These are phyloP conservation scores for Pseudozyma sp. DNA, from an alignment of 1,284 basidiomycete species.

Conservation along the genomic window DNA sequence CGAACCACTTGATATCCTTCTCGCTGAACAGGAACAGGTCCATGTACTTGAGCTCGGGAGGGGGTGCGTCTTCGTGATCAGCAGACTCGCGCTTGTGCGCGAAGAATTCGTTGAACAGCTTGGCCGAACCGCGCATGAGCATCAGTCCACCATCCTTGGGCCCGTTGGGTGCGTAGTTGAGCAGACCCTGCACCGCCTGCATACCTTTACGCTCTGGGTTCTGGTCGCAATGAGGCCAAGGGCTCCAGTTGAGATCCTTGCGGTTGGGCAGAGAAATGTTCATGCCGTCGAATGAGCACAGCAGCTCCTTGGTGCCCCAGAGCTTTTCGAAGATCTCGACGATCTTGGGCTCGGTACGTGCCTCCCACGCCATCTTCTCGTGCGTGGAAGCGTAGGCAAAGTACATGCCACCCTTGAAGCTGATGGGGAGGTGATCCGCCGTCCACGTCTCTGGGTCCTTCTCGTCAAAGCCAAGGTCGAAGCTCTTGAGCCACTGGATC, in stretches of 20 bases:
- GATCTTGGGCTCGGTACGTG: slow-evolving; percentile 66
- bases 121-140: slow-evolving; percentile 68
- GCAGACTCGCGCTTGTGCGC: slow-evolving; percentile 48
- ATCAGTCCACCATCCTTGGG: slow-evolving; percentile 70
- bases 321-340: slow-evolving; percentile 69
- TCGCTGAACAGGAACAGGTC: slow-evolving; percentile 67
- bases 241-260: slow-evolving; percentile 41
- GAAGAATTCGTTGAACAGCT: slow-evolving; percentile 69
- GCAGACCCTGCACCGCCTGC: slow-evolving; percentile 70
- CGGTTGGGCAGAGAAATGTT: slow-evolving; percentile 27
- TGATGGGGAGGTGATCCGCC: slow-evolving; percentile 66
- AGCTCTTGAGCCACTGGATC: slow-evolving; percentile 68
- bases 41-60: slow-evolving; percentile 20
- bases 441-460: slow-evolving; percentile 69
- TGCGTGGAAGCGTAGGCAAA: slow-evolving; percentile 66
- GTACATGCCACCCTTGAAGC: slow-evolving; percentile 57
- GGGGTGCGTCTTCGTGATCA: slow-evolving; percentile 57
- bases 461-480: slow-evolving; percentile 68
- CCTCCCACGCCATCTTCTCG: slow-evolving; percentile 70
- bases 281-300: slow-evolving; percentile 65
- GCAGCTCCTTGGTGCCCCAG: slow-evolving; percentile 70
- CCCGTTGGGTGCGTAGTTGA: slow-evolving; percentile 69
- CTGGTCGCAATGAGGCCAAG: slow-evolving; percentile 70
- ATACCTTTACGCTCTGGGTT: slow-evolving; percentile 66
- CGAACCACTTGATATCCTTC: slow-evolving; percentile 61